phyloP scores from a whole-genome alignment of 257 asterid genomes.

The Penstemon eatonii region DNA sequence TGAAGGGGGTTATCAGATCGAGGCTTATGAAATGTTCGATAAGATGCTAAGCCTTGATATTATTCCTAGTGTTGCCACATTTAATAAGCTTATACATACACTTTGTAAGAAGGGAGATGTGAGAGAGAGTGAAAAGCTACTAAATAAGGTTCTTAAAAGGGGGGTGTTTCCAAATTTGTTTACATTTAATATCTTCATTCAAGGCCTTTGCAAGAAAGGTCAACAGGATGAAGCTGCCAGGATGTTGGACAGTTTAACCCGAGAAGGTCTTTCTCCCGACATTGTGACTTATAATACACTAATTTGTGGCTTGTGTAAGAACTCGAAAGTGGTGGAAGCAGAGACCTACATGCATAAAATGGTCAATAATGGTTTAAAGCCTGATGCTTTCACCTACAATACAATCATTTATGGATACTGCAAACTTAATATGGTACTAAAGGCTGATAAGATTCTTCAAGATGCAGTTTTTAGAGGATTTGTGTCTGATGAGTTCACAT shows the following conservation, averaged over 20 bases:
- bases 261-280: slow-evolving; percentile 66
- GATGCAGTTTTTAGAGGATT: slow-evolving; percentile 77
- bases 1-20: slow-evolving; percentile 43
- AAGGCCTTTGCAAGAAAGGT: slow-evolving; percentile 76
- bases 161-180: slow-evolving; percentile 75
- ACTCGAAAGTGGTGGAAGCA: slow-evolving; percentile 70
- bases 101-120: slow-evolving; percentile 81
- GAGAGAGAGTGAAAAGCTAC: slow-evolving; percentile 67
- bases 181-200: slow-evolving; percentile 78
- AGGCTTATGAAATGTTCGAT: slow-evolving; percentile 66
- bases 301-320: slow-evolving; percentile 81
- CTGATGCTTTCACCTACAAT: slow-evolving; percentile 82
- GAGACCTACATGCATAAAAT: slow-evolving; percentile 71
- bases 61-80: slow-evolving; percentile 61
- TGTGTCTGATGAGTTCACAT: slow-evolving; percentile 79
- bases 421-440: slow-evolving; percentile 60
- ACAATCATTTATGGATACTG: slow-evolving; percentile 80
- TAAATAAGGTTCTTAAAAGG: slow-evolving; percentile 73
- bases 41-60: slow-evolving; percentile 69
- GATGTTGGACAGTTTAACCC: slow-evolving; percentile 49
- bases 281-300: slow-evolving; percentile 82
- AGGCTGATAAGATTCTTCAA: slow-evolving; percentile 61
- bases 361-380: slow-evolving; percentile 72
- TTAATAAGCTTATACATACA: slow-evolving; percentile 68
- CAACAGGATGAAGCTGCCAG: slow-evolving; percentile 58